Base-by-base conservation (phyloP, 441 rosid species). In the Populus trichocarpa region DNA sequence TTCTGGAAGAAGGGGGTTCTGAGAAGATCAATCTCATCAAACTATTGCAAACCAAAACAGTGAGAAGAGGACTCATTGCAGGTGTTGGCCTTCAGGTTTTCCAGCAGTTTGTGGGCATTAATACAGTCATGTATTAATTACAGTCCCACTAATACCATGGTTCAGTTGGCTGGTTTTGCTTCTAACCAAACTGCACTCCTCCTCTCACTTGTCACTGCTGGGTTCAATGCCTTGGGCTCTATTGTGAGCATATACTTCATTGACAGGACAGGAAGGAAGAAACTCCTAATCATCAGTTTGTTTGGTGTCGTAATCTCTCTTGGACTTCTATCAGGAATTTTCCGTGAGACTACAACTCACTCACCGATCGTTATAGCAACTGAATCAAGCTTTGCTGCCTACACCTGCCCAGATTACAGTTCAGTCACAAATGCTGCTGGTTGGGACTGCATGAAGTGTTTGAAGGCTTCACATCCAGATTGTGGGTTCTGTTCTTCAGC, bases 121-220 rank as follows among this genome's bases (percentile, higher is more conserved):
- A 94, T 85, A 92, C 97, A 0, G 97, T 91, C 69, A 90, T 92
- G 97, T 91, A 94, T 72, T 94, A 89, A 94, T 72, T 94, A 89
- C 80, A 88, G 97, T 76, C 97, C 96, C n/a, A n/a, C n/a, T n/a
- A n/a, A n/a, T 3, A 86, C 95, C 23, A 93, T 94, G 35, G 76
- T 93, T 73, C 97, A 91, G 78, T 82, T 90, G 0, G 97, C 98
- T 1, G 96, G 97, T 75, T 86, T 85, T 2, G 92, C 95, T 2
- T 90, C 95, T 1, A 95, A 95, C 75, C 81, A 74, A 75, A 90
- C 95, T 3, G 98, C 98, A 13, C 85, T 94, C 30, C 85, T 87
- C 63, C 93, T 91, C 25, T 90, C 97, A 25, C 89, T 91, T 10
- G 86, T 91, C 59, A 90, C 88, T 1, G 83, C 98, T 1, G 94